Evolutionary conservation across 192 early-diverging fungal genomes (phyloP), one percentile per base, ranked within the genome.

Genomic region (Entophlyctis luteolus): DNA sequence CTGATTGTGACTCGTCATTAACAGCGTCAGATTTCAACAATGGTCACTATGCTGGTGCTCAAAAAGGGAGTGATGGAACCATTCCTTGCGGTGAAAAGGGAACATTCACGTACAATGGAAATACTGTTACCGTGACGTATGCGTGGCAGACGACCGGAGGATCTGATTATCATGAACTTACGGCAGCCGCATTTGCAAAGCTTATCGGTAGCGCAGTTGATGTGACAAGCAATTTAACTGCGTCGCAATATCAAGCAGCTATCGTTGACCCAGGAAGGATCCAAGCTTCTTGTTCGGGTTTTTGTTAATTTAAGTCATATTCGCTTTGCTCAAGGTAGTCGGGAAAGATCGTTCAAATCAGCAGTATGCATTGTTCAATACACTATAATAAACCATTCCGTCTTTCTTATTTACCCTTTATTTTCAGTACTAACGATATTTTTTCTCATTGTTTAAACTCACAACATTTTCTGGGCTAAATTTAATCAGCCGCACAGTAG

Each of bases 41-140:
- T 35, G 63, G 63, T 14, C 39, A 49, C 63, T 66, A 66, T 35
- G 63, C 63, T 1, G 63, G 63, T 38, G 63, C 63, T 39, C 50
- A 66, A 34, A 42, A 42, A 42, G n/a, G 10, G 10, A 12, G 10
- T 8, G n/a, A n/a, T 42, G 39, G 39, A 42, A 47, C 47, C n/a
- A 54, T 66, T 23, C 63, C 63, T 2, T 66, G 63, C 0, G 63
- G 63, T 5, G 32, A 53, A 34, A 35, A n/a, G 20, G 63, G 27
- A 2, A 66, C 63, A 33, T 66, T 66, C 37, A 38, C 36, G 5
- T 66, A 66, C 50, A 66, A 54, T 25, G 63, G 63, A 55, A 54
- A 54, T 18, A 54, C 47, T 22, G 63, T 66, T 4, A 66, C 49
- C 20, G 50, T 66, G 35, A 36, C 16, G 18, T 66, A 55, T 55